Evolutionary conservation across 129 eudicot genomes (phyloP), one percentile per base, ranked within the genome.

Genomic region (Dittrichia graveolens): DNA sequence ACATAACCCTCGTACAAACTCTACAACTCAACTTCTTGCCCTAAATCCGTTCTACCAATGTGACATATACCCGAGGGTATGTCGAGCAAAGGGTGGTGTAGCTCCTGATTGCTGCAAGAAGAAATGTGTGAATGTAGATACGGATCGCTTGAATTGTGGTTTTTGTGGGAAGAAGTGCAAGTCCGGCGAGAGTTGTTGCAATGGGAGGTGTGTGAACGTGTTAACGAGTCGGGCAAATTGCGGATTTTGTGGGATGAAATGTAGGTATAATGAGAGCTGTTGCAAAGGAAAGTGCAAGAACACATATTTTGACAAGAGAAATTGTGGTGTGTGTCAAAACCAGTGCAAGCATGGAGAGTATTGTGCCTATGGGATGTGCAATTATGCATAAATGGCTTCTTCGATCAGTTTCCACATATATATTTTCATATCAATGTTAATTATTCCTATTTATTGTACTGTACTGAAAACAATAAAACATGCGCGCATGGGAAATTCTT

Each of bases 331-430:
- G 74, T 83, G 87, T 75, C 40, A 79, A 9, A 83, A 75, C 63
- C 79, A 75, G 81, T 83, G 87, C 81, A 79, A 79, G 49, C 10
- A 79, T 39, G 67, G 79, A n/a, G 72, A 75, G 53, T 58, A 62
- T 40, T 83, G 87, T 75, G 87, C 58, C 18, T 79, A 46, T 44
- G 83, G 83, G 24, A 69, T 83, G 87, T 83, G 87, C 67, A 79
- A 49, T 73, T 83, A 83, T 65, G 87, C 87, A 55, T 78, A 55
- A 78, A 8, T 45, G 53, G 4, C 19, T 58, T 68, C 69, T 77
- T 61, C n/a, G n/a, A n/a, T n/a, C 77, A 59, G 8, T 45, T 47
- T 60, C 40, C n/a, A n/a, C n/a, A n/a, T n/a, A n/a, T n/a, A n/a
- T n/a, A n/a, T n/a, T n/a, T n/a, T n/a, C 11, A 35, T 68, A 34